Evolutionary conservation across 2,329 filamentous ascomycete species (phyloP).

Genomic region (Aspergillus brasiliensis): DNA sequence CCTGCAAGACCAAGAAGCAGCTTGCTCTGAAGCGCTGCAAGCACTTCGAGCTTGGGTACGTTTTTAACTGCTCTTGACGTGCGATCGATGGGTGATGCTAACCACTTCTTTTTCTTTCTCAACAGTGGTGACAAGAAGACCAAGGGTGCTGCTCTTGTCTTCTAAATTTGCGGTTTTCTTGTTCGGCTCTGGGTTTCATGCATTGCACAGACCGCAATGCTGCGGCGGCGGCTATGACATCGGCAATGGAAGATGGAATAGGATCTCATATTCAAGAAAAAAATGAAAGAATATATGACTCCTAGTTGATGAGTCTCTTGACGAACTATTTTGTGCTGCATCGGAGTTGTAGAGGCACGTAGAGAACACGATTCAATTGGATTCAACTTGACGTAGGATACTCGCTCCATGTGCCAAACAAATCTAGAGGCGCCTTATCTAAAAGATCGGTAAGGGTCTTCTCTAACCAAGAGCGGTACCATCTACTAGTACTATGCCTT

Average conservation of each 20-base stretch:
- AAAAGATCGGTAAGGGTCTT: too few species aligned
- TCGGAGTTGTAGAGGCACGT: neutral
- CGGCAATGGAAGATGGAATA: conserved; percentile 48
- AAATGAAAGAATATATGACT: conserved; percentile 38
- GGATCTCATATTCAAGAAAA: conserved; percentile 44
- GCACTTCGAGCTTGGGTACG: conserved; percentile 99
- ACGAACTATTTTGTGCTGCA: conserved; percentile 16
- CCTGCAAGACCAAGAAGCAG: conserved; percentile 98
- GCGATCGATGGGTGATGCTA: conserved; percentile 37
- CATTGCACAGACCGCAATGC: conserved; percentile 40
- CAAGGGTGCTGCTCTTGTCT: conserved; percentile 99
- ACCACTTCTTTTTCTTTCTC: conserved; percentile 33
- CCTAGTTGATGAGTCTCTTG: conserved; percentile 37
- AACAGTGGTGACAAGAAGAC: conserved; percentile 99
- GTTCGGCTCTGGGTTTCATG: conserved; percentile 47
- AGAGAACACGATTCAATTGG: too few species aligned
- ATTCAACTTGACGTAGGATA: neutral
- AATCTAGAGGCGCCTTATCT: too few species aligned
- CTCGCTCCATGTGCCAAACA: neutral
- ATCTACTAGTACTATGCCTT: too few species aligned
- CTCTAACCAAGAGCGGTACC: too few species aligned
- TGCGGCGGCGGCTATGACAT: conserved; percentile 40
- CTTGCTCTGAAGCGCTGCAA: conserved; percentile 99
- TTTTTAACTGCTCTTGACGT: conserved; percentile 30
- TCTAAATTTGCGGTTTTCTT: conserved; percentile 69